Conservation (phyloP, 257 asterid genomes). For the Solanum gracilifrons region DNA sequence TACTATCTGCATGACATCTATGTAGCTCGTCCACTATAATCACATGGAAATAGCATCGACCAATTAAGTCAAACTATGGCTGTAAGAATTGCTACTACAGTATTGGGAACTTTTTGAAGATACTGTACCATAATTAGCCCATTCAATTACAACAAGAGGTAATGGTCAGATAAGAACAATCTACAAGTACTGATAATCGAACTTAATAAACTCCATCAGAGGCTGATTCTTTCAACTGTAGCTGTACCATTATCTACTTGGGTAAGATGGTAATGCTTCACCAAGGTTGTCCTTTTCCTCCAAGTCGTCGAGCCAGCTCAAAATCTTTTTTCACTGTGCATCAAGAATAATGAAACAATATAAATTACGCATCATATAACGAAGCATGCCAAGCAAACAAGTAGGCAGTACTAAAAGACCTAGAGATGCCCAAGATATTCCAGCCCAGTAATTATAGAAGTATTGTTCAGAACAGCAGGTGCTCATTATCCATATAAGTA, state of each 20-base stretch:
- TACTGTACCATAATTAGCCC: neutral
- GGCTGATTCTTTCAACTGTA: neutral
- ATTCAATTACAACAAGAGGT: neutral
- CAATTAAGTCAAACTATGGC: neutral
- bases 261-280: constrained; percentile 12
- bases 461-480: neutral
- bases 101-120: neutral
- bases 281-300: constrained; percentile 89
- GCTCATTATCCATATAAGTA: neutral
- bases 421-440: neutral
- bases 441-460: neutral
- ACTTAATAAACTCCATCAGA: neutral
- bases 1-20: neutral
- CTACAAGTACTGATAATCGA: neutral
- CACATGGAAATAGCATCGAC: neutral
- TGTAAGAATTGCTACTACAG: neutral
- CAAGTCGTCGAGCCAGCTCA: constrained; percentile 83
- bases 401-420: neutral
- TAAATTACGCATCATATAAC: neutral
- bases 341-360: neutral
- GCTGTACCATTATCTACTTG: neutral
- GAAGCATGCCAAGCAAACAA: constrained; percentile 1
- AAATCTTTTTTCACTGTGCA: constrained; percentile 85
- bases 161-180: neutral
- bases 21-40: neutral